Evolutionary conservation across 257 asterid species (phyloP).

Genomic region (Voacanga thouarsii): DNA sequence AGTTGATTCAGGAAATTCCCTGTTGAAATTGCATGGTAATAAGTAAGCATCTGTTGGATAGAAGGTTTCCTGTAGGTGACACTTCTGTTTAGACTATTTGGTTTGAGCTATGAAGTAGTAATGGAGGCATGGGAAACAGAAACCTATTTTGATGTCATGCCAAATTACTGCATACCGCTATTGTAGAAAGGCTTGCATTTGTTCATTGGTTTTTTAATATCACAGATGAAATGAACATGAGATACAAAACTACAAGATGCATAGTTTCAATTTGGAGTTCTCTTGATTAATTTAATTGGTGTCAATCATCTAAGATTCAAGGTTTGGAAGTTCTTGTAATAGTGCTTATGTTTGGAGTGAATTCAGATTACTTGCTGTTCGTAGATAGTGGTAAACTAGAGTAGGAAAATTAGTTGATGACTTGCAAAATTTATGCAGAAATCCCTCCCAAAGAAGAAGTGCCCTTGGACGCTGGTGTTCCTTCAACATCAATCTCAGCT

Average conservation of each 20-base stretch:
- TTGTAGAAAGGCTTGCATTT: not conserved
- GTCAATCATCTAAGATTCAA: not conserved
- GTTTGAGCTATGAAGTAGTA: not conserved
- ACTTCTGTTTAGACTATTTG: not conserved
- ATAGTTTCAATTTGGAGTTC: not conserved
- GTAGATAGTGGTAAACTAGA: not conserved
- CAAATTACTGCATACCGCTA: not conserved
- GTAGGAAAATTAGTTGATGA: not conserved
- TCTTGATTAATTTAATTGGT: not conserved
- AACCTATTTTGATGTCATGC: not conserved
- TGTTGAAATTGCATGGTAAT: not conserved
- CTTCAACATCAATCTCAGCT: constrained; percentile 24
- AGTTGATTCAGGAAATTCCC: not conserved
- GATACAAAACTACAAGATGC: not conserved
- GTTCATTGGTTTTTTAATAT: not conserved
- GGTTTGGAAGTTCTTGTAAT: not conserved
- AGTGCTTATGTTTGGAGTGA: not conserved
- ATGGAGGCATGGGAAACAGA: not conserved
- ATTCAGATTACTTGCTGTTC: not conserved
- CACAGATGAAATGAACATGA: not conserved
- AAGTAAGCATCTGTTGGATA: not conserved
- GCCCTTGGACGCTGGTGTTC: constrained; percentile 14
- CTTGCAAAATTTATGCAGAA: constrained; percentile 27
- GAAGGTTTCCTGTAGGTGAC: not conserved
- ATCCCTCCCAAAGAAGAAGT: constrained; percentile 21